Evolutionary conservation across 305 asterid species (phyloP), one percentile per base, ranked within the genome.

Genomic region (Coffea humblotiana): DNA sequence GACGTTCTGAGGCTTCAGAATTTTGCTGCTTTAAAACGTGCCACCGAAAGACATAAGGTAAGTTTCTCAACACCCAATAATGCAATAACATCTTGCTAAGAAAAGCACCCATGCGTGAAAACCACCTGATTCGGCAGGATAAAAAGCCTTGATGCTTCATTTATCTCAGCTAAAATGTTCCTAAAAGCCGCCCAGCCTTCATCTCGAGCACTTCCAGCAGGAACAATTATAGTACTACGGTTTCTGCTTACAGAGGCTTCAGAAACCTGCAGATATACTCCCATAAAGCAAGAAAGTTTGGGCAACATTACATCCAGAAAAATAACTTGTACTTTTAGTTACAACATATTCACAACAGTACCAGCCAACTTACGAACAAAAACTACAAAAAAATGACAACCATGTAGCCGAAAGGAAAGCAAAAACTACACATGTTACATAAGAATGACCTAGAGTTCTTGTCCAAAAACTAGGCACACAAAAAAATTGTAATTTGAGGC

Each of bases 121-220:
- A 52, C 49, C 78, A 92, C 98, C 94, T 91, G 93, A 86, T 88
- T 90, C 76, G 97, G 92, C 79, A 86, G 85, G 72, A 90, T 81
- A 84, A 87, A 92, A 75, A 89, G 91, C 90, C 87, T 88, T 23
- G 96, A 91, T 77, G 97, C 97, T 87, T 95, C 99, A 82, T 88
- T 91, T 79, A 95, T 92, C 80, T 95, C 98, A 19, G 89, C 97
- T 89, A 95, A 84, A 80, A 93, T 95, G 85, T 92, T 92, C 88
- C 97, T 89, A 84, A 95, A 93, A 78, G 98, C 93, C 6, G 88
- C 89, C 98, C 99, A 95, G 29, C 99, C 99, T 88, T 93, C 98
- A 83, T 93, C 99, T 63, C 85, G 84, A 23, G 92, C 86, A 87
- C 83, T 92, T 85, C 99, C 98, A 40, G 97, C 95, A 23, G 98